Evolutionary conservation across 148 eudicot species (phyloP).

Genomic region (Euryodendron excelsum): DNA sequence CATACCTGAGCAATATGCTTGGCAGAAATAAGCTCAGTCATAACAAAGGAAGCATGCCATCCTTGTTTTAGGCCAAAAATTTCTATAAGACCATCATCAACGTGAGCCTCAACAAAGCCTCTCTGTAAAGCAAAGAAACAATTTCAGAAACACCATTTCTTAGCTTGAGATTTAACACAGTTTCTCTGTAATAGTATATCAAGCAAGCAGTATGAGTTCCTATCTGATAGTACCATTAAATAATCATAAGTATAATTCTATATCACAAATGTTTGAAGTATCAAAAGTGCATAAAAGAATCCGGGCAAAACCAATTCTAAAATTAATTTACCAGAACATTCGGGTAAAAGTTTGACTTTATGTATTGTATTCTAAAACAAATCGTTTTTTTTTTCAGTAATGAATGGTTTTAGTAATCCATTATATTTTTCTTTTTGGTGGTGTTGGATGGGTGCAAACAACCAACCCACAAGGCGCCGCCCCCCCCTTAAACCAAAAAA

Average conservation of each 20-base stretch:
- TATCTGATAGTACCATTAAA: background rate
- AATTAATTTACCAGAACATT: background rate
- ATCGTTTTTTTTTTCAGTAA: too few species aligned
- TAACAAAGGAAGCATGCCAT: constrained; percentile 97
- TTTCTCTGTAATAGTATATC: background rate
- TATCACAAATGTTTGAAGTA: background rate
- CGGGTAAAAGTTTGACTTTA: too few species aligned
- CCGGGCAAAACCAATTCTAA: background rate
- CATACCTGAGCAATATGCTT: constrained; percentile 93
- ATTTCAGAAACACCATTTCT: background rate
- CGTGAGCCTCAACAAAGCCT: constrained; percentile 90
- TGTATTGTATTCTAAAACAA: too few species aligned
- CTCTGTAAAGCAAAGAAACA: constrained; percentile 38
- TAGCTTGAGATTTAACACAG: background rate
- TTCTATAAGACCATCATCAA: constrained; percentile 87
- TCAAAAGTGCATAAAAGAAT: background rate
- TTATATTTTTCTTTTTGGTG: too few species aligned
- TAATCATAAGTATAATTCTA: background rate
- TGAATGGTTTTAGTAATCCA: too few species aligned
- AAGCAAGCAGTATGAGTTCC: constrained; percentile 4
- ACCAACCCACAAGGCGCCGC: too few species aligned
- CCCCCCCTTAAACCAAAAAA: too few species aligned
- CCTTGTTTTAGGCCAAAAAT: constrained; percentile 91
- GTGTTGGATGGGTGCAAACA: too few species aligned
- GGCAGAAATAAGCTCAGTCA: constrained; percentile 91